Evolutionary conservation across 2,329 filamentous ascomycete genomes (phyloP).

Genomic region (Paraphoma sp.): DNA sequence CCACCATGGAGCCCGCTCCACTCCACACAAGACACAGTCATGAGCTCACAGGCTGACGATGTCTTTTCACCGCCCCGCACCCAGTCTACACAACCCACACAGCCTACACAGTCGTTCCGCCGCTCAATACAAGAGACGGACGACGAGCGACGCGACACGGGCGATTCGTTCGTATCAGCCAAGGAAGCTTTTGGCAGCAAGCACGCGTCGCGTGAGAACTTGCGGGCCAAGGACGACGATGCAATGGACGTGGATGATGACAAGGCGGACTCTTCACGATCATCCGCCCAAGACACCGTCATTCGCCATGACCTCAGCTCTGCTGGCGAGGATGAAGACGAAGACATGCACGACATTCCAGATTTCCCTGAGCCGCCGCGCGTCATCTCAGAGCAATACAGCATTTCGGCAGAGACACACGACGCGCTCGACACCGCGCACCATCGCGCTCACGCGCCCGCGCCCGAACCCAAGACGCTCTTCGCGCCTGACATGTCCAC

Average conservation of each 20-base stretch:
- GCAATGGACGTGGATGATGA: constrained; percentile 44
- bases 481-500: constrained; percentile 25
- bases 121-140: constrained; percentile 26
- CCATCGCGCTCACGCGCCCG: constrained; percentile 22
- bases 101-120: constrained; percentile 36
- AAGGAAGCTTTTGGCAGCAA: constrained; percentile 51
- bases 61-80: constrained; percentile 41
- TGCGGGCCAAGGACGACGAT: constrained; percentile 25
- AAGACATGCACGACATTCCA: constrained; percentile 23
- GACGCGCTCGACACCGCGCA: constrained; percentile 37
- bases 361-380: constrained; percentile 30
- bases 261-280: constrained; percentile 26
- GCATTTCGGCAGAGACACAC: constrained; percentile 41
- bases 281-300: constrained; percentile 32
- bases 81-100: constrained; percentile 43
- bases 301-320: constrained; percentile 31
- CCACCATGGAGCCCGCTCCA: constrained; percentile 41
- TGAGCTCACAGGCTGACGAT: constrained; percentile 33
- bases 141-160: constrained; percentile 40
- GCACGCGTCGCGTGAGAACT: constrained; percentile 34
- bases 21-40: constrained; percentile 40
- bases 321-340: constrained; percentile 20
- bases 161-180: constrained; percentile 58
- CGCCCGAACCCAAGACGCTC: constrained; percentile 31
- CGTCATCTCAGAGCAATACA: constrained; percentile 37